Conservation (phyloP, 2,329 filamentous ascomycete genomes). For the Nemania sp. region DNA sequence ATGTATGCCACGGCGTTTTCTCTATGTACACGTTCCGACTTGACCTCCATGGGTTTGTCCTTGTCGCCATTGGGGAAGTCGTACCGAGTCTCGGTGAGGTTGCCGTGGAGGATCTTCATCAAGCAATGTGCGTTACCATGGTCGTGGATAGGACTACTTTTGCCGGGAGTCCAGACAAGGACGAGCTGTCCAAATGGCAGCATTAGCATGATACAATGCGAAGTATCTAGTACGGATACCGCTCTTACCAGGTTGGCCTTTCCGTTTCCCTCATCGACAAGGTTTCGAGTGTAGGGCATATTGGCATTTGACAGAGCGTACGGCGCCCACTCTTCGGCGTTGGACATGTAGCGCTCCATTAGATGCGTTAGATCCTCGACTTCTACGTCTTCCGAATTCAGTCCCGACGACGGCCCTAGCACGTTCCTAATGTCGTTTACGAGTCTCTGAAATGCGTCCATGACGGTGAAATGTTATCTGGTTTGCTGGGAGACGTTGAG, state of each 20-base stretch:
- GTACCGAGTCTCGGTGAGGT: slow-evolving; percentile 80
- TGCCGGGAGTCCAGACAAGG: slow-evolving; percentile 86
- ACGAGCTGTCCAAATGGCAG: slow-evolving; percentile 64
- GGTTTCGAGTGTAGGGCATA: slow-evolving; percentile 79
- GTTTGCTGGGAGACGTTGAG: slow-evolving; percentile 3
- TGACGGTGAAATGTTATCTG: slow-evolving; percentile 18
- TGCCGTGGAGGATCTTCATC: slow-evolving; percentile 85
- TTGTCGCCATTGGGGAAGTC: slow-evolving; percentile 63
- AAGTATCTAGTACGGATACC: not conserved
- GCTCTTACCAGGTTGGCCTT: slow-evolving; percentile 55
- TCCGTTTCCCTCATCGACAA: slow-evolving; percentile 87
- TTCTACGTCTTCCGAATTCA: slow-evolving; percentile 81
- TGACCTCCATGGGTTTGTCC: slow-evolving; percentile 62
- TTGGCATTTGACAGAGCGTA: slow-evolving; percentile 75
- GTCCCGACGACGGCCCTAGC: slow-evolving; percentile 78
- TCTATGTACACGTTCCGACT: slow-evolving; percentile 67
- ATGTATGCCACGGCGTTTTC: slow-evolving; percentile 85
- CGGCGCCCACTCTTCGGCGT: slow-evolving; percentile 69
- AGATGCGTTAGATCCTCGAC: slow-evolving; percentile 69
- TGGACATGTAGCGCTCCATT: slow-evolving; percentile 75
- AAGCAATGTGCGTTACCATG: slow-evolving; percentile 87
- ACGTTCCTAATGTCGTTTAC: slow-evolving; percentile 73
- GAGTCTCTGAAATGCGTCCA: slow-evolving; percentile 66
- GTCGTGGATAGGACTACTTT: slow-evolving; percentile 84
- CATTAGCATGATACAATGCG: slow-evolving; percentile 28